phyloP scores from a whole-genome alignment of 352 stramenopile genomes.

The Phytophthora uliginosa region DNA sequence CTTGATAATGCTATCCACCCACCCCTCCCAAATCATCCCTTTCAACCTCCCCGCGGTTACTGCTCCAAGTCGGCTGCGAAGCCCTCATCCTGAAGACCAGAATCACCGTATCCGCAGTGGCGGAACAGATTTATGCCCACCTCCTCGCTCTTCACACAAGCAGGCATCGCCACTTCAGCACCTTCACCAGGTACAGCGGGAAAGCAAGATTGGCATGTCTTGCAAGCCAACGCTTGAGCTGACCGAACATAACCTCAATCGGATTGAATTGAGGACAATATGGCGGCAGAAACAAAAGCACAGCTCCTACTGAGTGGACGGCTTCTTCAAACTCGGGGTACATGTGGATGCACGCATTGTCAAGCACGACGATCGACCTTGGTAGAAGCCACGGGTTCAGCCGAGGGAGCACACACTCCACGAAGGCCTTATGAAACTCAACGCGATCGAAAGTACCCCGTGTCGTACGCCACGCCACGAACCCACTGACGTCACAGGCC shows the following conservation, averaged over 20 bases:
- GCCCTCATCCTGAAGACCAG: no score
- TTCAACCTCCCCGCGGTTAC: no score
- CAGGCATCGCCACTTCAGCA: no score
- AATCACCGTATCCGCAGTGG: no score
- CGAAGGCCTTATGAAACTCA: conserved; percentile 12
- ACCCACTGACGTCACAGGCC: conserved; percentile 13
- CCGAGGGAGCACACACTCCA: neutral
- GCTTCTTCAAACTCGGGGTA: neutral
- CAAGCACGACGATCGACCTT: neutral
- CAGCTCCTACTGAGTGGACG: neutral
- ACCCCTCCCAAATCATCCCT: no score
- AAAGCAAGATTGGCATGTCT: neutral
- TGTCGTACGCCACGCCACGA: conserved; percentile 13
- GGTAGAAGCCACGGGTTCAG: conserved; percentile 2
- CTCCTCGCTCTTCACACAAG: no score
- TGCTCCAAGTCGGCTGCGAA: no score
- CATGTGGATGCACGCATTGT: neutral
- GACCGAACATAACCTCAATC: neutral
- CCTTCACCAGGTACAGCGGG: neutral
- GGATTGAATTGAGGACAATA: neutral
- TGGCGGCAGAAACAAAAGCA: neutral
- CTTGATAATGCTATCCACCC: no score
- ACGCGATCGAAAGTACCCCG: conserved; percentile 12
- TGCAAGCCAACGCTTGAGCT: neutral
- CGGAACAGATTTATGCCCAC: no score